phyloP scores from a whole-genome alignment of 148 eudicot genomes.

The Rhododendron kiyosumense region DNA sequence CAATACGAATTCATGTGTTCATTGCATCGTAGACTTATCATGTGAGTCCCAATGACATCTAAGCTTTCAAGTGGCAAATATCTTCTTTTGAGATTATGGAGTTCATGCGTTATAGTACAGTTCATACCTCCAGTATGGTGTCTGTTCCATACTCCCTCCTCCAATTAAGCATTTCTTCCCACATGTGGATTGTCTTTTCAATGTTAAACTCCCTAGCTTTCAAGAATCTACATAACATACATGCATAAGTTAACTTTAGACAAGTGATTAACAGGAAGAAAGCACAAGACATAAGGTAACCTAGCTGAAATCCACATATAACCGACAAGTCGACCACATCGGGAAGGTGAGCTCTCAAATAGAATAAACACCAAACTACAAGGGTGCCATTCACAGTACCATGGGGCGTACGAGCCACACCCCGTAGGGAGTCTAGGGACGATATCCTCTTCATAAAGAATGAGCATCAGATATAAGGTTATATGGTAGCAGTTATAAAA shows the following conservation, averaged over 20 bases:
- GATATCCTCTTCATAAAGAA: neutral
- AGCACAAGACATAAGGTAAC: neutral
- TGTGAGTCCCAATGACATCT: neutral
- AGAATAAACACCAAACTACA: neutral
- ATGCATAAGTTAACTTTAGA: neutral
- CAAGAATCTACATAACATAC: constrained; percentile 44
- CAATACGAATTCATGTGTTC: too few species aligned
- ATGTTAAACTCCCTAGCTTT: constrained; percentile 64
- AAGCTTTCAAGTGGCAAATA: neutral
- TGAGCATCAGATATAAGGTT: neutral
- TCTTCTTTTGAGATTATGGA: neutral
- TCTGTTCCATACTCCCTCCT: constrained; percentile 70
- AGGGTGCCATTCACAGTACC: neutral
- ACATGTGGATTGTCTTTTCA: constrained; percentile 64
- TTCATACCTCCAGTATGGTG: constrained; percentile 58
- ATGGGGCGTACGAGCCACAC: neutral
- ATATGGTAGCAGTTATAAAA: neutral
- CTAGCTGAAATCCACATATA: neutral
- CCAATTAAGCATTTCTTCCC: constrained; percentile 88
- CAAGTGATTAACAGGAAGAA: neutral
- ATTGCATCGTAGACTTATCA: too few species aligned
- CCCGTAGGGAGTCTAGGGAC: neutral
- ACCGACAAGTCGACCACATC: neutral
- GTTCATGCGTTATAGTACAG: neutral
- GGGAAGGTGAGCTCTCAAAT: neutral